phyloP scores from a whole-genome alignment of 306 rosid genomes.

The Astragalus glycyphyllos region DNA sequence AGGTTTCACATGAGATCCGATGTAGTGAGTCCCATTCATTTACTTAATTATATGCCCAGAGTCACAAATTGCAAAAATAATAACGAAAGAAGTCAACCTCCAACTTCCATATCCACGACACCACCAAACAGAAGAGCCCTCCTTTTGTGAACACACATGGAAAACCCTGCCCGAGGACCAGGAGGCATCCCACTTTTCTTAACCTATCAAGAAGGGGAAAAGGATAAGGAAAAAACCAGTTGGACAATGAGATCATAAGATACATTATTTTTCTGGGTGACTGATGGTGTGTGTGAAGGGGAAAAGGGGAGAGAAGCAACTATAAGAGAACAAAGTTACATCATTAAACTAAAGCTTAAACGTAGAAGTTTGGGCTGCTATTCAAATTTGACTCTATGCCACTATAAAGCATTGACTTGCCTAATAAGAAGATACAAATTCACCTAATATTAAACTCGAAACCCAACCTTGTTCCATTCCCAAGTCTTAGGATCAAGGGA shows the following conservation, averaged over 20 bases:
- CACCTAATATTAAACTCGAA: constrained; percentile 38
- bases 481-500: constrained; percentile 98
- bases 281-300: neutral
- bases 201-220: constrained; percentile 60
- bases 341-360: constrained; percentile 15
- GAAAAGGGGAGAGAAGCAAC: constrained; percentile 23
- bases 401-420: constrained; percentile 30
- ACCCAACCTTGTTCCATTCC: constrained; percentile 97
- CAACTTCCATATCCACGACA: constrained; percentile 95
- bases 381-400: constrained; percentile 9
- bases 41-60: neutral
- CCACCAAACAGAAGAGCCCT: constrained; percentile 93
- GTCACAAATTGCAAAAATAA: constrained; percentile 14
- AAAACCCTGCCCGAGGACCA: constrained; percentile 97
- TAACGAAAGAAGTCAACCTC: constrained; percentile 58
- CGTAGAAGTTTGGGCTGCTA: constrained; percentile 21
- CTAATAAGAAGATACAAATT: constrained; percentile 34
- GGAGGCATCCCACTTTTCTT: constrained; percentile 99
- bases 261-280: constrained; percentile 13
- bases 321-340: constrained; percentile 11
- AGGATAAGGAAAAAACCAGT: constrained; percentile 34
- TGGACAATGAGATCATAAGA: constrained; percentile 1
- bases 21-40: constrained; percentile 10
- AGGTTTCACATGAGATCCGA: constrained; percentile 18
- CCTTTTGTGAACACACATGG: constrained; percentile 94